Percentiles rank a stretch among this genome's conserved stretches.
phyloP scores from a whole-genome alignment of 345 rosid genomes.

The Alliaria petiolata region DNA sequence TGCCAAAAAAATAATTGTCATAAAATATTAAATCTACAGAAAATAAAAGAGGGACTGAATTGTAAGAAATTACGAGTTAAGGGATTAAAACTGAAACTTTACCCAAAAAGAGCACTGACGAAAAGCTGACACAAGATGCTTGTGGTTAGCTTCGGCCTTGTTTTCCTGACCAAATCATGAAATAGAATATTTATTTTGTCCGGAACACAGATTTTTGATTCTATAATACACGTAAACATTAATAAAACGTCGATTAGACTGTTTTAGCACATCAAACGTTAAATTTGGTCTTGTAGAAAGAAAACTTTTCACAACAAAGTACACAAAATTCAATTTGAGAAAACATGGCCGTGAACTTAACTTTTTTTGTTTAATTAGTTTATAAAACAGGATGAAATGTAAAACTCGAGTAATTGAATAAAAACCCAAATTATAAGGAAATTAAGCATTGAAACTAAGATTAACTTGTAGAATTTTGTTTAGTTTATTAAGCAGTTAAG shows the following conservation, averaged over 20 bases:
- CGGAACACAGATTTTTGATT: neutral
- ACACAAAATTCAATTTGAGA: neutral
- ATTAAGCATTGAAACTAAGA: neutral
- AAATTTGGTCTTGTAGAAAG: no score
- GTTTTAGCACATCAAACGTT: neutral
- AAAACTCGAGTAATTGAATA: neutral
- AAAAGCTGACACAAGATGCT: conserved; percentile 49
- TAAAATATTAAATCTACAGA: neutral
- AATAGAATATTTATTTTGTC: neutral
- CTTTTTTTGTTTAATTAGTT: no score
- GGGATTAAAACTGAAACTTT: neutral
- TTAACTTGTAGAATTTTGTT: neutral
- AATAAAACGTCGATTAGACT: no score
- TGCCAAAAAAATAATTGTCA: conserved; percentile 18
- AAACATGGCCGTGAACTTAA: neutral
- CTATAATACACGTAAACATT: neutral
- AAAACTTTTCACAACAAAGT: neutral
- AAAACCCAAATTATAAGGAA: no score
- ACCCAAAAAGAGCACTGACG: conserved; percentile 69
- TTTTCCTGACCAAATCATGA: conserved; percentile 41
- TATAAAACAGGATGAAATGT: neutral
- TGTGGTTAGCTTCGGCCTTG: conserved; percentile 61
- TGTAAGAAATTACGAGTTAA: neutral
- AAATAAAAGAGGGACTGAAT: neutral
- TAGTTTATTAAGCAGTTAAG: neutral